A percentile compares a stretch with the other conserved stretches of the same genome.
Evolutionary conservation across 495 filamentous ascomycete species (phyloP).

Genomic region (Articulospora tetracladia): DNA sequence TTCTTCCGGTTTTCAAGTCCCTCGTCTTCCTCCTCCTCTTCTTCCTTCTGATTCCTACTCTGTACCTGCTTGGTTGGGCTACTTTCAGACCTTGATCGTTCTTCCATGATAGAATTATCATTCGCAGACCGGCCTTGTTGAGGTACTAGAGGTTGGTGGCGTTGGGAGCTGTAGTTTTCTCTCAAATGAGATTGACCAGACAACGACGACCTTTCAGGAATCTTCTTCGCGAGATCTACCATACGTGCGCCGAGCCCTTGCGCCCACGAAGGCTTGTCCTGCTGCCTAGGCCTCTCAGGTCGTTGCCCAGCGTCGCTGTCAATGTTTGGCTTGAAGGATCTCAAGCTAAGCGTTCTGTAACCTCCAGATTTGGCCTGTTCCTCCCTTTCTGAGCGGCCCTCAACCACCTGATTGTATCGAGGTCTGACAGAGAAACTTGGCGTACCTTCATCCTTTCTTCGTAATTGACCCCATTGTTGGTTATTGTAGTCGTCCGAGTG

Average conservation of each 20-base stretch:
- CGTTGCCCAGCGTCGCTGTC: neutral
- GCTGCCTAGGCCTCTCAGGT: neutral
- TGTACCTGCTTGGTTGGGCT: neutral
- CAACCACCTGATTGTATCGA: constrained; percentile 1
- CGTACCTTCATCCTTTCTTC: constrained; percentile 2
- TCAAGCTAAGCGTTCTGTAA: constrained; percentile 19
- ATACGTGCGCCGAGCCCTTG: neutral
- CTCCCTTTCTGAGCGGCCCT: constrained; percentile 21
- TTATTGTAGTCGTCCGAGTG: neutral
- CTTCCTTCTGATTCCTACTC: neutral
- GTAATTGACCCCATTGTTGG: constrained; percentile 8
- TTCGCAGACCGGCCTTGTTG: neutral
- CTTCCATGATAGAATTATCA: no score
- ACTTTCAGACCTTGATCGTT: neutral
- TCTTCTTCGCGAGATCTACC: neutral
- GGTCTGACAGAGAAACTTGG: neutral
- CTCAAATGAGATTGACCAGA: neutral
- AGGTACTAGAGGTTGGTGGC: neutral
- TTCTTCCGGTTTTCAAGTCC: neutral
- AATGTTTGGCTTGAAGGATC: neutral
- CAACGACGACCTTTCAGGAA: neutral
- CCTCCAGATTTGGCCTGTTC: constrained; percentile 10
- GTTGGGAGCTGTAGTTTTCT: neutral
- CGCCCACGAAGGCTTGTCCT: neutral
- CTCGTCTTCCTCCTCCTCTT: constrained; percentile 5